These are phyloP conservation scores for Xanthoparmelia taractica DNA, from an alignment of 495 filamentous ascomycete genomes.

Conservation along the genomic window DNA sequence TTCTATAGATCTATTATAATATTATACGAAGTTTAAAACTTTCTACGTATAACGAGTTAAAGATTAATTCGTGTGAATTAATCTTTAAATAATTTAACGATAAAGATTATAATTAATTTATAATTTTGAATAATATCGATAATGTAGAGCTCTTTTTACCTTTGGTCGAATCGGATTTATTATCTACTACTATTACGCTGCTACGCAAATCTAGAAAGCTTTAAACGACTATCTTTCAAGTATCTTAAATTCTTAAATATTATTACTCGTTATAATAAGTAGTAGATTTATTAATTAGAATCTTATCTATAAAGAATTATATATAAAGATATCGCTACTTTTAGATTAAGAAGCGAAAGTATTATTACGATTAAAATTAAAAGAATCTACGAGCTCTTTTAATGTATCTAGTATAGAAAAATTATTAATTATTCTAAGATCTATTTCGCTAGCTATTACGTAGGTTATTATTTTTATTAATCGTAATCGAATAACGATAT, in stretches of 20 bases:
- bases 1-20: background rate
- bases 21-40: constrained; percentile 1
- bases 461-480: no score
- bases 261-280: background rate
- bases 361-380: background rate
- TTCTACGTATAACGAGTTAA: background rate
- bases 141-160: background rate
- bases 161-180: background rate
- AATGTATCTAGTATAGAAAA: background rate
- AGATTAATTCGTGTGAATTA: background rate
- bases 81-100: background rate
- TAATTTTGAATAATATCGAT: background rate
- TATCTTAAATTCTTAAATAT: background rate
- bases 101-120: background rate
- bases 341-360: background rate
- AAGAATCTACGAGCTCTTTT: background rate
- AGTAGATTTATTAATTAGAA: background rate
- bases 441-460: background rate
- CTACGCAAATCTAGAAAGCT: background rate
- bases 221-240: background rate
- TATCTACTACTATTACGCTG: background rate
- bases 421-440: background rate
- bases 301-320: background rate
- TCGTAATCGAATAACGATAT: background rate
- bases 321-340: background rate